Evolutionary conservation across 2,329 filamentous ascomycete species (phyloP), one percentile per base, ranked within the genome.

Genomic region (Hypoxylon sp.): DNA sequence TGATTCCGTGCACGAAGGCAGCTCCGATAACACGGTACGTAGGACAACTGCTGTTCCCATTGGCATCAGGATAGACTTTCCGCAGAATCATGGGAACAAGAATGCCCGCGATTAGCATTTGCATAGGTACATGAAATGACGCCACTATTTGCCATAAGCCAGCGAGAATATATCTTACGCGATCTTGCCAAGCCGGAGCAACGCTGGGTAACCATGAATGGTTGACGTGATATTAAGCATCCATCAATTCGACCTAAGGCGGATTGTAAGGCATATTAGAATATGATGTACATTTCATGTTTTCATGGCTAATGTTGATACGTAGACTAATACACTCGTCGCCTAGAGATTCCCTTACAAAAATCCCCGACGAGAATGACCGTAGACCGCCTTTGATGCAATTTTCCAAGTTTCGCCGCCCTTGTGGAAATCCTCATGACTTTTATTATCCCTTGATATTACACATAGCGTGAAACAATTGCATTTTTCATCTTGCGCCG

Each of bases 371-470:
- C 49, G 47, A 55, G 55, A 55, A 51, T 49, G 55, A 57, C 56
- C 56, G 54, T 46, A 45, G 52, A 56, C 52, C 45, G 58, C 59
- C 62, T 51, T 62, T 59, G 51, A 66, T 64, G 60, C 60, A 60
- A 63, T 60, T 63, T 60, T 60, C 54, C 60, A 59, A 63, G 59
- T 48, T 61, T 54, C 61, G 55, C 60, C 58, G 49, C 51, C 51
- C 51, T 47, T 52, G 55, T 53, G 54, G 43, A 63, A 66, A 59
- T 21, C 52, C 61, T 56, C 60, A 57, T 63, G 51, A 63, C 55
- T 59, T 63, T 64, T 62, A 43, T 54, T 57, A 56, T 57, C 51
- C 55, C 49, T 61, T 63, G 60, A 55, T 66, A 64, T 62, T 66
- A 64, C 61, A 64, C 58, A 54, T 42, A 55, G 58, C 58, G 50